These are phyloP conservation scores for Myrmaecium sp. DNA, from an alignment of 2,329 filamentous ascomycete genomes.

Conservation along the genomic window DNA sequence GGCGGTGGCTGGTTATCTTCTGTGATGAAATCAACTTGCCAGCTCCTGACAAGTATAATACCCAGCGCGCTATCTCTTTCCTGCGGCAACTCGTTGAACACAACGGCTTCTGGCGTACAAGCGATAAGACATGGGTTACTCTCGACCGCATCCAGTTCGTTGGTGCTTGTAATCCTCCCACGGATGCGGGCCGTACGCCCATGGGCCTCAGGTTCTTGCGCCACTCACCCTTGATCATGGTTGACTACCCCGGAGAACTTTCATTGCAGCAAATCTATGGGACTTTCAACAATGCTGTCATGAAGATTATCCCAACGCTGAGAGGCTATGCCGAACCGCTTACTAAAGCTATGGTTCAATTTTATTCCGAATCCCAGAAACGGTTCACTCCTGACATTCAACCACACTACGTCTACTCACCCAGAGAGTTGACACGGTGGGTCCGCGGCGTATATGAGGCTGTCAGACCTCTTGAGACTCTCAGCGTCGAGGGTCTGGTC, in stretches of 20 bases:
- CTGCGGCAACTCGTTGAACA: slow-evolving; percentile 93
- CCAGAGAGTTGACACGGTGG: slow-evolving; percentile 95
- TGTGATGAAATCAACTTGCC: slow-evolving; percentile 99
- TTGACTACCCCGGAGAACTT: slow-evolving; percentile 91
- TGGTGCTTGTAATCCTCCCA: slow-evolving; percentile 94
- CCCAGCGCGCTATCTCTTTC: slow-evolving; percentile 94
- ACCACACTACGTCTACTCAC: slow-evolving; percentile 97
- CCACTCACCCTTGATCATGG: slow-evolving; percentile 98
- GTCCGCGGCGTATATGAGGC: slow-evolving; percentile 95
- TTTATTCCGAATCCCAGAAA: slow-evolving; percentile 88
- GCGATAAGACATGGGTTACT: slow-evolving; percentile 94
- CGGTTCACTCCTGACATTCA: slow-evolving; percentile 93
- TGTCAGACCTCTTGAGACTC: slow-evolving; percentile 74
- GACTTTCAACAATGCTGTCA: slow-evolving; percentile 87
- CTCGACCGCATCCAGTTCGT: slow-evolving; percentile 98
- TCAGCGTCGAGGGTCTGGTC: slow-evolving; percentile 80
- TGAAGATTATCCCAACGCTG: slow-evolving; percentile 93
- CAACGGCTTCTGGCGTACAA: slow-evolving; percentile 96
- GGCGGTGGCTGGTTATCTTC: slow-evolving; percentile 95
- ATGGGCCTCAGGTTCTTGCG: slow-evolving; percentile 87
- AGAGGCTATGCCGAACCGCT: slow-evolving; percentile 87
- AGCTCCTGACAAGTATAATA: slow-evolving; percentile 92
- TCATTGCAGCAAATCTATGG: slow-evolving; percentile 96
- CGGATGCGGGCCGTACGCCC: slow-evolving; percentile 88
- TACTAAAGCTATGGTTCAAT: slow-evolving; percentile 92